Conservation (phyloP, 305 asterid genomes). For the Plantago coronopus region DNA sequence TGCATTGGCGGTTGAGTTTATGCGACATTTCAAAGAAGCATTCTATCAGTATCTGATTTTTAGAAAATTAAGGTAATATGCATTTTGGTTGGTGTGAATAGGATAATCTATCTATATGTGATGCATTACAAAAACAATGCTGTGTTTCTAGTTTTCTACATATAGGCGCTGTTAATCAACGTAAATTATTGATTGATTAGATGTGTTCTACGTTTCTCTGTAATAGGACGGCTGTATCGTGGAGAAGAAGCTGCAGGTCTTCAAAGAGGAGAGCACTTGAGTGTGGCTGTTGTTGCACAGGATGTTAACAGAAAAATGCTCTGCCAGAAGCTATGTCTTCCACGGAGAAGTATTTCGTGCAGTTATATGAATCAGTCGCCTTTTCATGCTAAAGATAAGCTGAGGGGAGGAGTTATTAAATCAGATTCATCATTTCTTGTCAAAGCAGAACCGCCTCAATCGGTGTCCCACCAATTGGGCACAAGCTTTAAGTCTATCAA, state of each 20-base stretch:
- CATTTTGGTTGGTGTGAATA: neutral
- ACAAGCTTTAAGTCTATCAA: conserved; percentile 29
- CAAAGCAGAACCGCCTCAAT: conserved; percentile 30
- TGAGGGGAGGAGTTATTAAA: conserved; percentile 24
- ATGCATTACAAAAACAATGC: too few species aligned
- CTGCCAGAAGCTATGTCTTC: conserved; percentile 29
- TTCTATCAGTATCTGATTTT: too few species aligned
- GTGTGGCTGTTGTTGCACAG: conserved; percentile 28
- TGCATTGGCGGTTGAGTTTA: too few species aligned
- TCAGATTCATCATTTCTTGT: conserved; percentile 25
- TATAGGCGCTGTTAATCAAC: neutral
- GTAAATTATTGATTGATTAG: conserved; percentile 18
- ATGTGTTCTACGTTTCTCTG: conserved; percentile 19
- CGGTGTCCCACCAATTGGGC: conserved; percentile 25
- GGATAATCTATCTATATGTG: neutral
- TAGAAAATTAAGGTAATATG: neutral
- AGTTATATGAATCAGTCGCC: conserved; percentile 23
- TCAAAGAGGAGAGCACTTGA: conserved; percentile 33
- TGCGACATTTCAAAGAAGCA: too few species aligned
- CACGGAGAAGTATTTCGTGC: conserved; percentile 31
- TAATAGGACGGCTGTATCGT: conserved; percentile 41
- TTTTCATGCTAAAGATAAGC: conserved; percentile 29
- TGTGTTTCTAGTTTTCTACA: neutral
- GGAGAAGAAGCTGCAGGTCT: conserved; percentile 39
- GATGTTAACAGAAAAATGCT: conserved; percentile 29